Evolutionary conservation across 2,329 filamentous ascomycete species (phyloP), one percentile per base, ranked within the genome.

Genomic region (Thermoascus crustaceus): DNA sequence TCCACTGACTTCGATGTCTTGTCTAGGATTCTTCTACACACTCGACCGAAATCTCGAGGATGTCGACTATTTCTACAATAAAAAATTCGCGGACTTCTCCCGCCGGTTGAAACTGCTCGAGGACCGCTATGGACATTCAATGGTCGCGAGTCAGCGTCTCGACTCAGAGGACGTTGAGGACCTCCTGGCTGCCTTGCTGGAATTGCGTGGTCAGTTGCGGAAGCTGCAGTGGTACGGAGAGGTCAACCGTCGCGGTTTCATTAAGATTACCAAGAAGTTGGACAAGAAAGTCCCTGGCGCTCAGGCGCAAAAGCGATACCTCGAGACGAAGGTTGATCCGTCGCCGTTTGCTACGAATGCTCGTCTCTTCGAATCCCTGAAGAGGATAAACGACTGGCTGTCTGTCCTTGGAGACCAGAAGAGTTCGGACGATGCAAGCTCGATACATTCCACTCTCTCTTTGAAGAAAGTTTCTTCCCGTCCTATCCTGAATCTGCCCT

Each of bases 201-300:
- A 98, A 62, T 71, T 96, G 41, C 78, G 91, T 38, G 82, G 80
- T 34, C 85, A 93, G 55, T 66, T 96, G 47, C 76, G 91, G 40
- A 96, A 96, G 53, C 69, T 98, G 34, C 85, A 94, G 60, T 96
- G 88, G 88, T 98, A 96, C 57, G 89, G 88, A 32, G 89, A 96
- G 64, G 89, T 96, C 53, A 98, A 98, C 60, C 78, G 88, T 34
- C 75, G 85, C 45, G 91, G 91, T 2, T 98, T 98, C 54, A 78
- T 93, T 59, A 98, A 98, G 67, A 98, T 98, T 60, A 94, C 91
- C 34, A 98, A 98, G 69, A 98, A 98, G 64, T 69, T 95, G 30
- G 91, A 98, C 64, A 98, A 98, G 67, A 95, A 94, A 66, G 76
- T 95, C 2, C 73, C 82, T 1, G 73, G 76, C 30, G 76, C 79